Evolutionary conservation across 129 eudicot species (phyloP).

Genomic region (Tagetes patula): DNA sequence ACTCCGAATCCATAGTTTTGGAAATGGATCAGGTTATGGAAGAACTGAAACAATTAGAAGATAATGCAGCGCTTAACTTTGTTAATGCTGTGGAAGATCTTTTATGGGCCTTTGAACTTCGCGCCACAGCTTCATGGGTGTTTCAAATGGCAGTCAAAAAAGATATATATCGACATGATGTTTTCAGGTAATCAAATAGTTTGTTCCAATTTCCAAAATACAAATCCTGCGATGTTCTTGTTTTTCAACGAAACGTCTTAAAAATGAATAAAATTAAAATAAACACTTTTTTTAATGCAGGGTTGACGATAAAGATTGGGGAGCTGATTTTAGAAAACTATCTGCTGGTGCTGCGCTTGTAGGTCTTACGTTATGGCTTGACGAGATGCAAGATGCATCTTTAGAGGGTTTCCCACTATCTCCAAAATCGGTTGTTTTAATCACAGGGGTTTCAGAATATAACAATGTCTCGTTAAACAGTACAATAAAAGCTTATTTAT

Average conservation of each 20-base stretch:
- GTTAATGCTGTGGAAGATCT: conserved; percentile 89
- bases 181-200: conserved; percentile 56
- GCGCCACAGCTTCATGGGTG: conserved; percentile 96
- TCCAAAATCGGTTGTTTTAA: conserved; percentile 88
- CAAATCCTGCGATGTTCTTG: not conserved
- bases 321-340: conserved; percentile 91
- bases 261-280: not conserved
- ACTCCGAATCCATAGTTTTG: conserved; percentile 54
- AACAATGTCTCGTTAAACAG: conserved; percentile 75
- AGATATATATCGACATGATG: conserved; percentile 60
- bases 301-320: conserved; percentile 99
- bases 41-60: conserved; percentile 64
- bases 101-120: conserved; percentile 94
- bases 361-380: conserved; percentile 96
- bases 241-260: not conserved
- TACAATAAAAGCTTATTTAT: conserved; percentile 73
- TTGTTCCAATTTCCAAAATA: not conserved
- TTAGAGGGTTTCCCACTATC: conserved; percentile 84
- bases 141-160: conserved; percentile 90
- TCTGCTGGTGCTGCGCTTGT: conserved; percentile 97
- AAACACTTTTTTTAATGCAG: conserved; percentile 38
- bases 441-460: conserved; percentile 83
- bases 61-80: conserved; percentile 82
- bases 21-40: conserved; percentile 61
- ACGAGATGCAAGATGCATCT: conserved; percentile 99